phyloP scores from a whole-genome alignment of 352 stramenopile species.

The Globisporangium apiculatum region DNA sequence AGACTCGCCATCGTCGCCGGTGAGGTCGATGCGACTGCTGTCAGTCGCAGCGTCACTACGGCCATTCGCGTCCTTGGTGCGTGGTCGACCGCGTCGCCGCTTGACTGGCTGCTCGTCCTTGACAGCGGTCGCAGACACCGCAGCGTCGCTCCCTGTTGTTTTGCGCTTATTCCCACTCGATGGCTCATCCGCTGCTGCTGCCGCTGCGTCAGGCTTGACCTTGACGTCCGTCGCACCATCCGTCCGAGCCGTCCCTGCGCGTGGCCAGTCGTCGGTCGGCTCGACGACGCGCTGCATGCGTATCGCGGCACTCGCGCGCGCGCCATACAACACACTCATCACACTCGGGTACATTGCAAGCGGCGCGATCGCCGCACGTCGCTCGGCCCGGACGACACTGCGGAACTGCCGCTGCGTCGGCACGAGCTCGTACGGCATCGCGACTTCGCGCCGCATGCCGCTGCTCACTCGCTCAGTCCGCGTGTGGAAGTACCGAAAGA shows the following conservation, averaged over 20 bases:
- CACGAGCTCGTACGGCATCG: conserved; percentile 67
- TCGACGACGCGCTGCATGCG: not conserved
- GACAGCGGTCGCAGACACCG: conserved; percentile 3
- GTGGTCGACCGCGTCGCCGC: conserved; percentile 14
- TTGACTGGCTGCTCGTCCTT: conserved; percentile 22
- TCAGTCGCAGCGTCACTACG: not conserved
- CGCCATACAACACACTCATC: conserved; percentile 11
- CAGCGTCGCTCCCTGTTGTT: conserved; percentile 6
- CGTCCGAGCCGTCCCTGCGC: not conserved
- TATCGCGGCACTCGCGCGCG: not conserved
- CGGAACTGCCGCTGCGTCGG: conserved; percentile 42
- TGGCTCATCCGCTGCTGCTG: not conserved
- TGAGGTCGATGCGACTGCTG: conserved; percentile 20
- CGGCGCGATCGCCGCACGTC: conserved; percentile 17
- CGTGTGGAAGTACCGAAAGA: conserved; percentile 85
- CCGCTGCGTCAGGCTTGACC: not conserved
- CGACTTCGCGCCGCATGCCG: conserved; percentile 35
- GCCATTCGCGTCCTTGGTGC: not conserved
- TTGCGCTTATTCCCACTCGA: conserved; percentile 38
- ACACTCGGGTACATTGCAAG: conserved; percentile 41
- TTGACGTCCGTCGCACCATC: not conserved
- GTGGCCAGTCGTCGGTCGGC: not conserved
- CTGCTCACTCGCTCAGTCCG: conserved; percentile 62
- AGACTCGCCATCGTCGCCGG: conserved; percentile 5
- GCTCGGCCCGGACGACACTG: conserved; percentile 39